Evolutionary conservation across 768 basidiomycete genomes (phyloP).

Genomic region (Trametes meyenii): DNA sequence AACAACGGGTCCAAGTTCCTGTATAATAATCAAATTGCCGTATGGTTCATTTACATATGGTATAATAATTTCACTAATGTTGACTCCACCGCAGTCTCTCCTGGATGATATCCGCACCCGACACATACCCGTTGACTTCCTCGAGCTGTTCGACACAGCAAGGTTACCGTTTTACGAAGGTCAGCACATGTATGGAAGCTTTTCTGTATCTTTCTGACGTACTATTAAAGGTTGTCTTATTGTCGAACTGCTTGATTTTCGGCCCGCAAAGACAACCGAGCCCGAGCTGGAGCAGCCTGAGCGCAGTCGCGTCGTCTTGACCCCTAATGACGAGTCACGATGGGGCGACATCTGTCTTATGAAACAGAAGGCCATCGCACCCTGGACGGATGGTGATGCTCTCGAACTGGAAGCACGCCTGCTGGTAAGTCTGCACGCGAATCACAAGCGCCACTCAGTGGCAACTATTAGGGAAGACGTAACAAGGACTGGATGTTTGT

Average conservation of each 20-base stretch:
- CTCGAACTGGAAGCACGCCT: constrained; percentile 75
- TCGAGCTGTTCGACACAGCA: constrained; percentile 76
- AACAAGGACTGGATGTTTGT: too few species aligned
- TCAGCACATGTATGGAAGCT: constrained; percentile 35
- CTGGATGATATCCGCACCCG: constrained; percentile 83
- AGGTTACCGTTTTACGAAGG: constrained; percentile 85
- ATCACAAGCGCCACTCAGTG: neutral
- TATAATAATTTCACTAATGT: neutral
- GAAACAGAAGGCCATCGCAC: constrained; percentile 56
- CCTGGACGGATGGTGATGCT: constrained; percentile 73
- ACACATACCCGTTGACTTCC: constrained; percentile 84
- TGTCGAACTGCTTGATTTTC: constrained; percentile 80
- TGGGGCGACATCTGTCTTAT: constrained; percentile 79
- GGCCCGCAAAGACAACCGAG: constrained; percentile 60
- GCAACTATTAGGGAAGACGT: neutral
- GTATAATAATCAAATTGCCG: constrained; percentile 77
- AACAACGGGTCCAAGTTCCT: constrained; percentile 82
- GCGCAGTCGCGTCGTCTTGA: constrained; percentile 71
- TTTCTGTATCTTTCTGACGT: neutral
- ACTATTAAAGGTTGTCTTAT: constrained; percentile 71
- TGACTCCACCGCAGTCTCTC: constrained; percentile 54
- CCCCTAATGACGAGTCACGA: constrained; percentile 75
- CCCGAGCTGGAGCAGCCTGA: constrained; percentile 60
- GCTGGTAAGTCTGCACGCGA: constrained; percentile 50
- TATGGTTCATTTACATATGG: constrained; percentile 27